Evolutionary conservation across 805 yeast genomes (phyloP).

Genomic region (Ogataea haglerorum): DNA sequence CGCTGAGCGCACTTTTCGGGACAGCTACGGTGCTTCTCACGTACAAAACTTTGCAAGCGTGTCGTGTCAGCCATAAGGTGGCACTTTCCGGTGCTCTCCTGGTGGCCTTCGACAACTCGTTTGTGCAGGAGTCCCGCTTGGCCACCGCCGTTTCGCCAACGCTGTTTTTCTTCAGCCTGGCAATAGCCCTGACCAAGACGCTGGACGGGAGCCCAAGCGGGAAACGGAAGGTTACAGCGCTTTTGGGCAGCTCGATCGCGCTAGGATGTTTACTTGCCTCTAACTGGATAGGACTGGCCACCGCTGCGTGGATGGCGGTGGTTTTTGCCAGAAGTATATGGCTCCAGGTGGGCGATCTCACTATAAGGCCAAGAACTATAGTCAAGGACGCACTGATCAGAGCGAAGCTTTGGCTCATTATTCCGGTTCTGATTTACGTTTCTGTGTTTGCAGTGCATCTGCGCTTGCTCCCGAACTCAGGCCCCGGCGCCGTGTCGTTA

Average conservation of each 20-base stretch:
- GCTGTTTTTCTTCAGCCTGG: conserved; percentile 43
- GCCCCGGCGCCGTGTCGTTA: conserved; percentile 61
- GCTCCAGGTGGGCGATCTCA: conserved; percentile 67
- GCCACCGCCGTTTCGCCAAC: conserved; percentile 45
- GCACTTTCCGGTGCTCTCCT: conserved; percentile 51
- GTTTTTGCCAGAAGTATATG: conserved; percentile 52
- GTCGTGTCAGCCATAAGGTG: conserved; percentile 49
- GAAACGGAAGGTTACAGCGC: conserved; percentile 48
- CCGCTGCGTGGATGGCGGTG: conserved; percentile 58
- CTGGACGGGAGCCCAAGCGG: conserved; percentile 40
- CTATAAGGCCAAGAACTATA: conserved; percentile 38
- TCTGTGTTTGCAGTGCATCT: conserved; percentile 59
- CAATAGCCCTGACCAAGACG: conserved; percentile 33
- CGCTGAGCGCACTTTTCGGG: conserved; percentile 55
- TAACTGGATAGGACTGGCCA: conserved; percentile 69
- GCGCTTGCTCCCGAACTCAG: conserved; percentile 41
- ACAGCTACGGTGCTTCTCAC: conserved; percentile 48
- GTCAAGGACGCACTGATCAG: conserved; percentile 41
- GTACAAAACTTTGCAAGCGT: conserved; percentile 51
- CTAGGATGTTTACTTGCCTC: conserved; percentile 58
- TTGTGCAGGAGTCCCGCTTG: conserved; percentile 57
- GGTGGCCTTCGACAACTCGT: conserved; percentile 60
- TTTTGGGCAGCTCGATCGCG: conserved; percentile 45
- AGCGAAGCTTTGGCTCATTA: conserved; percentile 39
- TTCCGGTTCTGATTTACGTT: conserved; percentile 60